phyloP scores from a whole-genome alignment of 2,329 filamentous ascomycete genomes.

The Sphaerulina vaccinii region DNA sequence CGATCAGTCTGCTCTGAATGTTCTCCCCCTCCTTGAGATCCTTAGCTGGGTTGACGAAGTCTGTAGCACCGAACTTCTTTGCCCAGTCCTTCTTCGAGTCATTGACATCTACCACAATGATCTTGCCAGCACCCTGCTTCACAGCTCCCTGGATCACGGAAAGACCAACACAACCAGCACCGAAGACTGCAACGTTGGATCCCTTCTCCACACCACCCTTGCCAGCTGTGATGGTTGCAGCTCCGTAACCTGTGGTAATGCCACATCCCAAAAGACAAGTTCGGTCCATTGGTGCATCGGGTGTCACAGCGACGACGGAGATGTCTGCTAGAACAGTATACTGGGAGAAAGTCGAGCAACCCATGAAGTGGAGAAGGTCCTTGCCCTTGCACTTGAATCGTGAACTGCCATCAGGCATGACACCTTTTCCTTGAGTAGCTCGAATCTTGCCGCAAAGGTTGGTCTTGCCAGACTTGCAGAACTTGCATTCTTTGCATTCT shows the following conservation, averaged over 20 bases:
- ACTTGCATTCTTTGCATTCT: conserved; percentile 97
- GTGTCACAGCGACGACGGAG: conserved; percentile 90
- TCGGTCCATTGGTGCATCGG: conserved; percentile 89
- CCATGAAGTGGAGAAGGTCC: conserved; percentile 98
- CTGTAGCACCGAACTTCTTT: conserved; percentile 89
- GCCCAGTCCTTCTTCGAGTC: conserved; percentile 87
- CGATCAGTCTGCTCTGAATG: conserved; percentile 87
- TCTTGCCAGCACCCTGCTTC: conserved; percentile 73
- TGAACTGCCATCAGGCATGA: conserved; percentile 96
- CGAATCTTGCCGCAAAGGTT: conserved; percentile 99
- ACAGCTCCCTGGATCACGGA: conserved; percentile 93
- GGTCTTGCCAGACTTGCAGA: conserved; percentile 99
- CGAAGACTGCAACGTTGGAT: conserved; percentile 87
- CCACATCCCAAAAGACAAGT: conserved; percentile 95
- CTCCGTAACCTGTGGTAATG: conserved; percentile 97
- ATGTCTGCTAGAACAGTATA: conserved; percentile 99
- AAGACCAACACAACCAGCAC: conserved; percentile 91
- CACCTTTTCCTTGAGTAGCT: conserved; percentile 88
- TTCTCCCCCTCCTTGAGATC: conserved; percentile 61
- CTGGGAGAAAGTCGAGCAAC: conserved; percentile 96
- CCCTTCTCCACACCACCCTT: conserved; percentile 70
- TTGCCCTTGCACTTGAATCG: conserved; percentile 95
- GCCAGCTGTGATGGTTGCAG: conserved; percentile 87
- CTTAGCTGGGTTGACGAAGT: conserved; percentile 93
- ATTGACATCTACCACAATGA: conserved; percentile 81